phyloP scores from a whole-genome alignment of 2,329 filamentous ascomycete species.

The Emydomyces testavorans region DNA sequence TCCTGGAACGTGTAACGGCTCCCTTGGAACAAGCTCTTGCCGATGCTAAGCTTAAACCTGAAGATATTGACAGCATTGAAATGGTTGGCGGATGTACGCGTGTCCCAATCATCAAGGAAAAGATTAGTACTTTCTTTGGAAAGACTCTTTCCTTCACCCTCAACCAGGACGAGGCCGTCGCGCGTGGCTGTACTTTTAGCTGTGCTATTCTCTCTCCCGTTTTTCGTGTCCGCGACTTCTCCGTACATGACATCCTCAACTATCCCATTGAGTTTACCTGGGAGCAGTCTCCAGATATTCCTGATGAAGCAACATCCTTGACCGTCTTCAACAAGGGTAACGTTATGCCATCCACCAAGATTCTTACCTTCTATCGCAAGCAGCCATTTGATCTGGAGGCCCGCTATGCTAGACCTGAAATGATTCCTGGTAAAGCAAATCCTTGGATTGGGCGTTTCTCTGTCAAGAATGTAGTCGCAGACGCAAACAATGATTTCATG shows the following conservation, averaged over 20 bases:
- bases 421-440: constrained; percentile 76
- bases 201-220: constrained; percentile 94
- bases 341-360: constrained; percentile 95
- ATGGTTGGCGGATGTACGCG: constrained; percentile 90
- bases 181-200: constrained; percentile 90
- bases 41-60: constrained; percentile 80
- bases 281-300: constrained; percentile 97
- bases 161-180: constrained; percentile 95
- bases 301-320: constrained; percentile 92
- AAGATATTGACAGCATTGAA: constrained; percentile 89
- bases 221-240: constrained; percentile 97
- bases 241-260: constrained; percentile 91
- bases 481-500: constrained; percentile 94
- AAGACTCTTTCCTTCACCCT: constrained; percentile 90
- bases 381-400: constrained; percentile 95
- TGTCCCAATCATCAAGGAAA: constrained; percentile 83
- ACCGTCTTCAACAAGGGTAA: constrained; percentile 97
- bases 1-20: constrained; percentile 58
- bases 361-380: constrained; percentile 98
- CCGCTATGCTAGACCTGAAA: constrained; percentile 75
- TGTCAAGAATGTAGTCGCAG: constrained; percentile 92
- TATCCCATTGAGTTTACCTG: constrained; percentile 98
- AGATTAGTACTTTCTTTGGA: constrained; percentile 80
- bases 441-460: constrained; percentile 97
- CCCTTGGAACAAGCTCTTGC: constrained; percentile 85